Evolutionary conservation across 73 alveolate species (phyloP).

Genomic region (Symbiodinium pilosum): DNA sequence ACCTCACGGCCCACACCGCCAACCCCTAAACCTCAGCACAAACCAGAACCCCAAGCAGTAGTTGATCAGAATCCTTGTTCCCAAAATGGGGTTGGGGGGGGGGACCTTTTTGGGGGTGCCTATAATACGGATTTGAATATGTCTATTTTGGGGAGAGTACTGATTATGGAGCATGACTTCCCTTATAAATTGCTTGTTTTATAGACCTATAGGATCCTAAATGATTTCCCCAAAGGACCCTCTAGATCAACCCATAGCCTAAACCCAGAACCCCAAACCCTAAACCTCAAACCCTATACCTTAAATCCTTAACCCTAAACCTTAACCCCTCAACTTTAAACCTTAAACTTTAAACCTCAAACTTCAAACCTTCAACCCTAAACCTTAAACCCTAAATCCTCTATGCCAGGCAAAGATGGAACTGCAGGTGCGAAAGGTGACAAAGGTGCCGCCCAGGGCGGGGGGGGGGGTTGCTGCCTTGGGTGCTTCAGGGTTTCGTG

Average conservation of each 20-base stretch:
- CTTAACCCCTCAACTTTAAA: not conserved
- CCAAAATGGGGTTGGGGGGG: not conserved
- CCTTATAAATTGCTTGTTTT: too few relatives aligned
- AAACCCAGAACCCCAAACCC: not conserved
- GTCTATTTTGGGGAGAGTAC: too few relatives aligned
- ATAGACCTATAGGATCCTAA: too few relatives aligned
- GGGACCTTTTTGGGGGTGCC: not conserved
- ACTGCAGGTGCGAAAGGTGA: constrained; percentile 34
- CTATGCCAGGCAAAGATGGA: not conserved
- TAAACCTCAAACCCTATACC: not conserved
- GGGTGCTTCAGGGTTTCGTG: too few relatives aligned
- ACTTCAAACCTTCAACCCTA: not conserved
- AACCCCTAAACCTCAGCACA: too few relatives aligned
- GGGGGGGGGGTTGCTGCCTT: too few relatives aligned
- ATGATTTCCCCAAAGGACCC: not conserved
- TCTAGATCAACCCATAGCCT: not conserved
- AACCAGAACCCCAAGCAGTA: too few relatives aligned
- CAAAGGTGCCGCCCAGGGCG: constrained; percentile 21
- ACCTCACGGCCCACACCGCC: too few relatives aligned
- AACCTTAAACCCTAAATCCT: not conserved
- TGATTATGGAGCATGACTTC: too few relatives aligned
- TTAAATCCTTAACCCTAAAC: not conserved
- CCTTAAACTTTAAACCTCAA: not conserved
- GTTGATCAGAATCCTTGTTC: too few relatives aligned
- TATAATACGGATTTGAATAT: not conserved